Percentiles rank a stretch among this genome's conserved stretches.
These are phyloP conservation scores for Elaeagnus macrophylla DNA, from an alignment of 306 rosid genomes.

Conservation along the genomic window DNA sequence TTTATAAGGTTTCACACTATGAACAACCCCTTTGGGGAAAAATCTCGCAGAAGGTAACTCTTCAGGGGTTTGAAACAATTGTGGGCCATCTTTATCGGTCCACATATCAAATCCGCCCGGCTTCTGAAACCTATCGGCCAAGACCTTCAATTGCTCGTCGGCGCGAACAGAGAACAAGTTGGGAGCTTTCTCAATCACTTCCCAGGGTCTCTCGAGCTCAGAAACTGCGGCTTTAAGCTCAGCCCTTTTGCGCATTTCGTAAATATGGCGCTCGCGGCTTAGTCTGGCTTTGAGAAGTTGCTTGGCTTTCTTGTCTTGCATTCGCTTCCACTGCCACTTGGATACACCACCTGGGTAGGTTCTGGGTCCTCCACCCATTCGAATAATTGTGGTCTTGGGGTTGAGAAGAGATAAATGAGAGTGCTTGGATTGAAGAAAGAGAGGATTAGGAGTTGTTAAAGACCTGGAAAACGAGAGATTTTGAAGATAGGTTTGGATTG, in stretches of 20 bases:
- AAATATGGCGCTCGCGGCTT: constrained; percentile 75
- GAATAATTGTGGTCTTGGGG: constrained; percentile 38
- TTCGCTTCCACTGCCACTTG: constrained; percentile 96
- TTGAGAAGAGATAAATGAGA: constrained; percentile 16
- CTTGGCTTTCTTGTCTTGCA: constrained; percentile 82
- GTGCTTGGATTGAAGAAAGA: constrained; percentile 24
- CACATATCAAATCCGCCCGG: constrained; percentile 90
- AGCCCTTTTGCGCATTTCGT: constrained; percentile 95
- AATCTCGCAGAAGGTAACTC: constrained; percentile 84
- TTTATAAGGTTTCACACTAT: constrained; percentile 63
- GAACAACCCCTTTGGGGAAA: constrained; percentile 93
- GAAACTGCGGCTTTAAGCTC: constrained; percentile 82
- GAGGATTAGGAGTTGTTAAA: constrained; percentile 23
- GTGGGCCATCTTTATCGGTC: constrained; percentile 76
- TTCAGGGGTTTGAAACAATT: constrained; percentile 62
- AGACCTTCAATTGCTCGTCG: constrained; percentile 85
- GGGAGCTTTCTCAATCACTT: constrained; percentile 63
- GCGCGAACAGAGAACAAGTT: constrained; percentile 60
- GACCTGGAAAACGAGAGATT: constrained; percentile 34
- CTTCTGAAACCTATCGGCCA: constrained; percentile 80
- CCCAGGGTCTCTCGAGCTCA: constrained; percentile 94
- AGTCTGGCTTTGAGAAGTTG: constrained; percentile 84
- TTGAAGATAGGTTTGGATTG: constrained; percentile 15
- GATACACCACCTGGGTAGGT: constrained; percentile 90
- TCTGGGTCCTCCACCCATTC: constrained; percentile 99